A percentile compares a stretch with the other conserved stretches of the same genome.
Evolutionary conservation across 257 asterid genomes (phyloP).

Genomic region (Striga asiatica): DNA sequence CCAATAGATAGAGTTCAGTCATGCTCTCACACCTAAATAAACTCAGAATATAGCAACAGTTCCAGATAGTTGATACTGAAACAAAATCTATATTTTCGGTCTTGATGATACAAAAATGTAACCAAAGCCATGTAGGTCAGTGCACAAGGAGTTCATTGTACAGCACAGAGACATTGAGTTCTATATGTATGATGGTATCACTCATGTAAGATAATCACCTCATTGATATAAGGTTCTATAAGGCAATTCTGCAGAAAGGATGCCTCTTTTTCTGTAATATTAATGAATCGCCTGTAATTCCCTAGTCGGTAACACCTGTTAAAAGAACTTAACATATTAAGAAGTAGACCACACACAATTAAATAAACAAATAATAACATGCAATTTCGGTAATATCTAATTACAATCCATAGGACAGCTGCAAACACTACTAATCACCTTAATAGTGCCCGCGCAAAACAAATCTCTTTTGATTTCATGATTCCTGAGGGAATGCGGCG

Average conservation of each 20-base stretch:
- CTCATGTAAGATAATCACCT: constrained; percentile 31
- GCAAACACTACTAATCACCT: constrained; percentile 33
- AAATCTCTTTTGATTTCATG: constrained; percentile 61
- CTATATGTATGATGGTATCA: too few relatives aligned
- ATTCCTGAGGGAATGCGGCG: constrained; percentile 43
- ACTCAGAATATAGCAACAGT: not conserved
- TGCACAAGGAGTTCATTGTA: not conserved
- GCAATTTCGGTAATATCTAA: not conserved
- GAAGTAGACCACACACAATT: not conserved
- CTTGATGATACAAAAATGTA: not conserved
- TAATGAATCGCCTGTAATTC: constrained; percentile 58
- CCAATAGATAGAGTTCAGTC: constrained; percentile 1
- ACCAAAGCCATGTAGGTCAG: not conserved
- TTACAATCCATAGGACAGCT: not conserved
- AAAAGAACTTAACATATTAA: constrained; percentile 5
- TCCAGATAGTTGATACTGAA: not conserved
- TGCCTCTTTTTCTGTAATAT: constrained; percentile 53
- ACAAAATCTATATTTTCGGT: not conserved
- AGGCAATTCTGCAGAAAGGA: constrained; percentile 77
- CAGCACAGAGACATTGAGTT: not conserved
- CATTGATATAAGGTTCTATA: constrained; percentile 66
- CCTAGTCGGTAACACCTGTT: constrained; percentile 64
- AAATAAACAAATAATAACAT: not conserved
- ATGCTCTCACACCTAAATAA: too few relatives aligned
- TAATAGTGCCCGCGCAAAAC: constrained; percentile 60